phyloP scores from a whole-genome alignment of 2,329 filamentous ascomycete genomes.

The Arthrobotrys sphaeroides region DNA sequence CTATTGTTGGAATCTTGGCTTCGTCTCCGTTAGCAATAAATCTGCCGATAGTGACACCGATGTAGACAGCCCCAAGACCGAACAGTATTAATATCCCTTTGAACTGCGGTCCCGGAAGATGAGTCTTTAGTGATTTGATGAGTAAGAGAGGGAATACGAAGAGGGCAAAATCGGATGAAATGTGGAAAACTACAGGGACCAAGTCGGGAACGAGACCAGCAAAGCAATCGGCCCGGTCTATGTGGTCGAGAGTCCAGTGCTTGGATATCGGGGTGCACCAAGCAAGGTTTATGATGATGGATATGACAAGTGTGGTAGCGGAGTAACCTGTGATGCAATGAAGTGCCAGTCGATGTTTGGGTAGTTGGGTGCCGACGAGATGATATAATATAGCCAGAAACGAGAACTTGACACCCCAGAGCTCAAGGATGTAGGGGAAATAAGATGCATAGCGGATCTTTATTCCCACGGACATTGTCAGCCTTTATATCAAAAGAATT shows the following conservation, averaged over 20 bases:
- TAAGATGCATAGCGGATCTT: constrained; percentile 34
- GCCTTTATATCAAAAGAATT: not conserved
- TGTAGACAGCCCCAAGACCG: constrained; percentile 28
- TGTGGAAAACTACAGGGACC: constrained; percentile 36
- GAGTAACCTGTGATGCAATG: constrained; percentile 38
- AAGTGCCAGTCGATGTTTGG: constrained; percentile 20
- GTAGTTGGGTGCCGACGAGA: constrained; percentile 20
- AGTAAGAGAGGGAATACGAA: constrained; percentile 32
- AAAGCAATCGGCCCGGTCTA: not conserved
- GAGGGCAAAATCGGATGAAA: constrained; percentile 47
- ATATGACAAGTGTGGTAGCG: constrained; percentile 26
- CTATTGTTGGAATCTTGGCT: constrained; percentile 18
- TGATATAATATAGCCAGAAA: constrained; percentile 42
- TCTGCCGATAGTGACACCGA: constrained; percentile 39
- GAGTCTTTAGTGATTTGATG: constrained; percentile 23
- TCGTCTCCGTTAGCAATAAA: constrained; percentile 19
- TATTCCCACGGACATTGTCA: not conserved
- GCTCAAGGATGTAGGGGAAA: constrained; percentile 36
- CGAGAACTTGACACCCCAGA: constrained; percentile 50
- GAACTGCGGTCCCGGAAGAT: constrained; percentile 20
- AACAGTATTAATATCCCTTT: constrained; percentile 16
- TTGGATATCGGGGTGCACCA: constrained; percentile 38
- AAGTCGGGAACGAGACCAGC: constrained; percentile 13
- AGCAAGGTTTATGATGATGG: constrained; percentile 30
- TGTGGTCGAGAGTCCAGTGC: constrained; percentile 8